Base-by-base conservation (phyloP, 768 basidiomycete species). In the Xerocomellus amylosporus region DNA sequence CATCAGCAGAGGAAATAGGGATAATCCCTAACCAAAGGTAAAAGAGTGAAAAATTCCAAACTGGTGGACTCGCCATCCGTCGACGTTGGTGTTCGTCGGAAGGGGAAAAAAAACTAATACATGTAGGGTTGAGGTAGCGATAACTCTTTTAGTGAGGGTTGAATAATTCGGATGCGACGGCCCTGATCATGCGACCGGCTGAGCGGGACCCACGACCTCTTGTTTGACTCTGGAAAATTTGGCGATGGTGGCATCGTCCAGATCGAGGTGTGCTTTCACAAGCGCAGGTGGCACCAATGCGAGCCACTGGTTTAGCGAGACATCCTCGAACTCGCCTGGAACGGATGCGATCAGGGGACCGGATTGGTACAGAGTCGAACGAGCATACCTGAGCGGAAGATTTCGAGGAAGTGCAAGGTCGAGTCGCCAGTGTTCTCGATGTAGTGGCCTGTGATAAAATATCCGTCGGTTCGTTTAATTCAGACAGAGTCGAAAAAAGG, bases 361-460 rank as follows among this genome's bases (percentile, higher is more conserved):
- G 5, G 9, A 17, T 2, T 8, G n/a, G 33, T 5, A n/a, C 13
- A n/a, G 0, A 24, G 14, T 7, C 19, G 17, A 12, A 37, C 4
- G 9, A 5, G 54, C 71, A 47, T 63, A 78, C 80, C 75, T 28
- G 82, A 74, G 59, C 75, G 79, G 65, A 86, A 82, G n/a, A 87
- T 78, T 64, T 87, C 85, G 7, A 88, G 73, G 63, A 80, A 82
- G 55, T 69, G 73, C 37, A 87, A 65, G 3, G 85, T 79, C 2
- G 77, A 75, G 58, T 84, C 80, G 15, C 85, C 84, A 5, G 77
- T 82, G 65, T 87, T 86, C 65, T 87, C 84, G 26, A 87, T 74
- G 62, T 87, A 86, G 62, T 88, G 86, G 1, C 84, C 84, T 79
- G n/a, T 15, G 58, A 54, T 36, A 8, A 1, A 46, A 1, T 12